These are phyloP conservation scores for Leucaena leucocephala DNA, from an alignment of 306 rosid species.

Conservation along the genomic window DNA sequence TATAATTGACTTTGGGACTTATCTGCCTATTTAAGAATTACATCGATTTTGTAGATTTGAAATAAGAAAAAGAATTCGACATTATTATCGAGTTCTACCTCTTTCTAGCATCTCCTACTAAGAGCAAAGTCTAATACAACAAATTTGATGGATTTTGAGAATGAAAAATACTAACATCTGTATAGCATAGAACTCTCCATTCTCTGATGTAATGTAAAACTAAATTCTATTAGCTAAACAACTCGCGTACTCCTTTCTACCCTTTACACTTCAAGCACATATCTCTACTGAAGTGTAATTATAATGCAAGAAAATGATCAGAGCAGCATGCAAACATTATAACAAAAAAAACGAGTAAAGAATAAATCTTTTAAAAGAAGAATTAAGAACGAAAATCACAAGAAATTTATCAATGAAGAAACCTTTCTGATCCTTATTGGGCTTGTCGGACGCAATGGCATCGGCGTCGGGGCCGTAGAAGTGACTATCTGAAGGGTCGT, in stretches of 20 bases:
- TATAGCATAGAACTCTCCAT: not conserved
- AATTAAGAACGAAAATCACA: not conserved
- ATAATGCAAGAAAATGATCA: not conserved
- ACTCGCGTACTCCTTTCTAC: not conserved
- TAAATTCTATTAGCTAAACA: not conserved
- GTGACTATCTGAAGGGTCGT: not conserved
- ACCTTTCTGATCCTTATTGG: slow-evolving; percentile 24
- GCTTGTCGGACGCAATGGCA: slow-evolving; percentile 1
- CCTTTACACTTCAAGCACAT: not conserved
- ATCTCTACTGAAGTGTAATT: not conserved
- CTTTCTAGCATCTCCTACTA: not conserved
- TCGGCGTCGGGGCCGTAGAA: slow-evolving; percentile 12
- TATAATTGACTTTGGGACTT: not conserved
- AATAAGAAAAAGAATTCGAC: not conserved
- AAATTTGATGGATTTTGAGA: not conserved
- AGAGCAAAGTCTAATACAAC: not conserved
- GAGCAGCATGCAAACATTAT: not conserved
- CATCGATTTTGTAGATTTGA: not conserved
- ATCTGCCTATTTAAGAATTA: not conserved
- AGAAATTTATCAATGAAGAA: not conserved
- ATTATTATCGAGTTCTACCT: not conserved
- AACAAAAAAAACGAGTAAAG: not conserved
- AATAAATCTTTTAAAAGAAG: too few relatives aligned
- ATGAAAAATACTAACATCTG: not conserved
- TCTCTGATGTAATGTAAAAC: not conserved